Base-by-base conservation (phyloP, 345 rosid species). In the Salix purpurea region DNA sequence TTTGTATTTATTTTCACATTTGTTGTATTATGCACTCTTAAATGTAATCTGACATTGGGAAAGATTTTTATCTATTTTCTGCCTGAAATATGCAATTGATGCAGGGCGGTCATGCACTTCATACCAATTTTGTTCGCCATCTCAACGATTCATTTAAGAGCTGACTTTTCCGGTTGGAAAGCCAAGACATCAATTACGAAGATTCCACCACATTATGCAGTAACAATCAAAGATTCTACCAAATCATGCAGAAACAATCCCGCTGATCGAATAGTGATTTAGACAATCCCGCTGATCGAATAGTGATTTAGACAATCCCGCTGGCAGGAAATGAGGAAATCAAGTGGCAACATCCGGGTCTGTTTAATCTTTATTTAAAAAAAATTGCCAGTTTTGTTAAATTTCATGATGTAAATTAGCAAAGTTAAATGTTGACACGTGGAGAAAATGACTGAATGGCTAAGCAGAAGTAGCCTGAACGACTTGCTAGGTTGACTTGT, bases 91-190 rank as follows among this genome's bases (percentile, higher is more conserved):
- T 77, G 76, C 72, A 37, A 68, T 7, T 72, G 74, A 21, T 70
- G 70, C 90, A 91, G 91, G 92, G 89, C 4, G 89, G 91, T 23
- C 96, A 89, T 71, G 76, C 91, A 7, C 83, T 86, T 46, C 90
- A 91, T 79, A 73, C 85, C 62, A 87, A 86, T 76, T 89, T 89
- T 74, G 77, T 79, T 1, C 87, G 88, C 69, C 69, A 58, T 69
- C 69, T 90, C 19, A 73, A 36, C 72, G 79, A 78, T 36, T 46
- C 40, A n/a, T 64, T 69, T 37, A 60, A 72, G 56, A 24, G 28
- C 62, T 67, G 56, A 50, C 13, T 24, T 67, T 50, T 21, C 34
- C 24, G 2, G 15, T 15, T 18, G 50, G 44, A 21, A 15, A 74
- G n/a, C 8, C 46, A 14, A 32, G 5, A 32, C 13, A 44, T 70